A percentile compares a stretch with the other conserved stretches of the same genome.
Conservation (phyloP, 2,329 filamentous ascomycete species). For the Monosporascus sp. region DNA sequence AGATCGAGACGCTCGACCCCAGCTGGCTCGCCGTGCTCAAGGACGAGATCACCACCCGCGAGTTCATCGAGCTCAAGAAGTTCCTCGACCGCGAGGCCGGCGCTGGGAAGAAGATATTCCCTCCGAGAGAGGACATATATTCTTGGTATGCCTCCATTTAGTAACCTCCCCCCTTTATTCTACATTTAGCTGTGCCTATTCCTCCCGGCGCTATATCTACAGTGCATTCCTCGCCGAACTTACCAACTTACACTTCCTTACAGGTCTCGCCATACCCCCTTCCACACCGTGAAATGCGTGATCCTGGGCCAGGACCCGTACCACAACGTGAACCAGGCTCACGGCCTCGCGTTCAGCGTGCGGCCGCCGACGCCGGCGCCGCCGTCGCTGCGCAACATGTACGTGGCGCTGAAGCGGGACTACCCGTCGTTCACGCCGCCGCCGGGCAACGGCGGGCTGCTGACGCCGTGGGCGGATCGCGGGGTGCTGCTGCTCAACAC, state of each 20-base stretch:
- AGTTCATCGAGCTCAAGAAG: conserved; percentile 82
- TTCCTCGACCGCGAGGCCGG: conserved; percentile 78
- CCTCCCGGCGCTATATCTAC: background rate
- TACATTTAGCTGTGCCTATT: background rate
- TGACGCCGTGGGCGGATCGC: conserved; percentile 90
- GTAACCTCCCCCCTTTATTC: background rate
- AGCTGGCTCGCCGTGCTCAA: conserved; percentile 89
- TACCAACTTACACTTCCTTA: conserved; percentile 5
- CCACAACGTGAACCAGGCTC: conserved; percentile 91
- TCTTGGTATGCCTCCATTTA: conserved; percentile 63
- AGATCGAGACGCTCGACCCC: conserved; percentile 87
- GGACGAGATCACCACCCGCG: conserved; percentile 71
- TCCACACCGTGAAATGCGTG: conserved; percentile 83
- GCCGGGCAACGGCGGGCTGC: conserved; percentile 70
- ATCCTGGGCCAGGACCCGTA: conserved; percentile 97
- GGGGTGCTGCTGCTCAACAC: conserved; percentile 94
- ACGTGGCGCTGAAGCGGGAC: conserved; percentile 79
- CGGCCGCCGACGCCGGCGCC: conserved; percentile 83
- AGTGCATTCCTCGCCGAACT: conserved; percentile 7
- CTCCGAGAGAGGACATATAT: conserved; percentile 84
- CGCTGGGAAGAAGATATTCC: conserved; percentile 74
- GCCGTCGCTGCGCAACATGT: conserved; percentile 90
- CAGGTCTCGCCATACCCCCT: conserved; percentile 91
- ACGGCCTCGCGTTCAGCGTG: conserved; percentile 93
- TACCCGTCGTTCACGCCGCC: conserved; percentile 76